A percentile compares a stretch with the other conserved stretches of the same genome.
Evolutionary conservation across 2,329 filamentous ascomycete genomes (phyloP).

Genomic region (Beauveria brongniartii): DNA sequence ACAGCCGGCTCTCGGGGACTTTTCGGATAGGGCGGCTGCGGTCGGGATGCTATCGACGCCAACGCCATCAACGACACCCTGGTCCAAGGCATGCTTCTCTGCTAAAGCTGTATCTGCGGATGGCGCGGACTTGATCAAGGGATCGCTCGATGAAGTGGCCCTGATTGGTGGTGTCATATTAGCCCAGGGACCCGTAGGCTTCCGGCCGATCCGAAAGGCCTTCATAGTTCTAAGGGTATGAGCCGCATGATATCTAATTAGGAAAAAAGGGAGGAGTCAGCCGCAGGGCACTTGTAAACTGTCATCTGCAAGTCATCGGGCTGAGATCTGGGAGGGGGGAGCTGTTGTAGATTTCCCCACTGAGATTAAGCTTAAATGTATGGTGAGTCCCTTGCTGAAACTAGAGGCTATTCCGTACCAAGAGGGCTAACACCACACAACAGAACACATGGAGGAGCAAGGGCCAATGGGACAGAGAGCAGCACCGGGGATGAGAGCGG

Average conservation of each 20-base stretch:
- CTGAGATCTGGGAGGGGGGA: neutral
- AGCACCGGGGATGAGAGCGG: neutral
- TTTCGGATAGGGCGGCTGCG: neutral
- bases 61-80: neutral
- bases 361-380: slow-evolving; percentile 1
- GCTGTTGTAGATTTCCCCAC: neutral
- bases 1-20: neutral
- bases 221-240: slow-evolving; percentile 49
- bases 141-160: slow-evolving; percentile 19
- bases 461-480: neutral
- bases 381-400: neutral
- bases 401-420: slow-evolving; percentile 6
- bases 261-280: slow-evolving; percentile 13
- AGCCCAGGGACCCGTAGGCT: slow-evolving; percentile 44
- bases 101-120: neutral
- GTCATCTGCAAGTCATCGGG: neutral
- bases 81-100: neutral
- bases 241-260: slow-evolving; percentile 47
- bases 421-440: neutral
- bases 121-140: neutral
- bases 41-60: neutral
- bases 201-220: slow-evolving; percentile 51
- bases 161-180: slow-evolving; percentile 54
- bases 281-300: neutral
- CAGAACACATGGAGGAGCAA: neutral